Evolutionary conservation across 2,329 filamentous ascomycete species (phyloP).

Genomic region (Beauveria bassiana): DNA sequence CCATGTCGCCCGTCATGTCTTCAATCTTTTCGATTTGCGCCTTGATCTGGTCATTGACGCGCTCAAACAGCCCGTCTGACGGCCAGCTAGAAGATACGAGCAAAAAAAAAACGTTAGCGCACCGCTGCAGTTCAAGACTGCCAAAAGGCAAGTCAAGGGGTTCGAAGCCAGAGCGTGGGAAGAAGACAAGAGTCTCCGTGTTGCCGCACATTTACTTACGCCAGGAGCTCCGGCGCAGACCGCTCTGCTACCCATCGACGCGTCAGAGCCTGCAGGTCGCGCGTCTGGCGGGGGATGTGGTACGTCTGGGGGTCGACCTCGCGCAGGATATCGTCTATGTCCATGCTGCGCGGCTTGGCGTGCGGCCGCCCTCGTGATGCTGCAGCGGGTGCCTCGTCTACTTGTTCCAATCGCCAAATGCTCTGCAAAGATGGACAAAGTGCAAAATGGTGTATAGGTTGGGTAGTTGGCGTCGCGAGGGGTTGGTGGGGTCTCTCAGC

Average conservation of each 20-base stretch:
- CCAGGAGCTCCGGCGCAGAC: constrained; percentile 79
- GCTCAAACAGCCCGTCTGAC: constrained; percentile 67
- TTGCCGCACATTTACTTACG: constrained; percentile 41
- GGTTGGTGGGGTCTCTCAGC: background rate
- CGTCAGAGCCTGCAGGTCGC: constrained; percentile 82
- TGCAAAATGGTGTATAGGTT: background rate
- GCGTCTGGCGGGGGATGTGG: constrained; percentile 48
- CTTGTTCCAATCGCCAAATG: background rate
- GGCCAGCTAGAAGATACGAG: constrained; percentile 43
- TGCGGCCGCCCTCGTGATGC: background rate
- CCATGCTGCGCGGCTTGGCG: constrained; percentile 40
- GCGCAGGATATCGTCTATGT: constrained; percentile 73
- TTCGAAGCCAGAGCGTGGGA: background rate
- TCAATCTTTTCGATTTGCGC: constrained; percentile 64
- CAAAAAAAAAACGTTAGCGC: background rate
- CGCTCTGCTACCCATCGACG: constrained; percentile 91
- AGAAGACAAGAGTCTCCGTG: background rate
- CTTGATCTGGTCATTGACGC: constrained; percentile 66
- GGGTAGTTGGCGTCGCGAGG: background rate
- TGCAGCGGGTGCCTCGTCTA: background rate
- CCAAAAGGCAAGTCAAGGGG: background rate
- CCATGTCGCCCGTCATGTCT: constrained; percentile 74
- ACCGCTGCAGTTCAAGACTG: background rate
- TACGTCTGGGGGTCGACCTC: constrained; percentile 58
- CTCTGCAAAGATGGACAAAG: background rate